phyloP scores from a whole-genome alignment of 306 rosid genomes.

The Vigna angularis region DNA sequence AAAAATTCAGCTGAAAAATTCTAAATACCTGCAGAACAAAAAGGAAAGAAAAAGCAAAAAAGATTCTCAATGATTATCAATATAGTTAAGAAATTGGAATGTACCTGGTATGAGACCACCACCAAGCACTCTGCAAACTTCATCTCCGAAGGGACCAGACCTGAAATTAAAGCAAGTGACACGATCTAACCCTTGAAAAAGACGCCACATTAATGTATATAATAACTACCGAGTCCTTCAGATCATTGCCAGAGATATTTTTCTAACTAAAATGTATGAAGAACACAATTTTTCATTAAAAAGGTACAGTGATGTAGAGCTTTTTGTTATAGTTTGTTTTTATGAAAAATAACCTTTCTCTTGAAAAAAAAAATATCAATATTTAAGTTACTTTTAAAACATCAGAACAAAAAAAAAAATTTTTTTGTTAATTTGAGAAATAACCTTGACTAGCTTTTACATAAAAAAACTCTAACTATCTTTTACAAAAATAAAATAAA shows the following conservation, averaged over 20 bases:
- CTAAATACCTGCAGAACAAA: slow-evolving; percentile 5
- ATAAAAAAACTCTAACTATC: too few species aligned
- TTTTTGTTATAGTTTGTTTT: too few species aligned
- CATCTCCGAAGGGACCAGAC: slow-evolving; percentile 75
- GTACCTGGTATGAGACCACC: slow-evolving; percentile 97
- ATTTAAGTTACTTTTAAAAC: too few species aligned
- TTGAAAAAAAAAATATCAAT: too few species aligned
- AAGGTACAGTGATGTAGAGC: too few species aligned
- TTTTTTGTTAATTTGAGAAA: too few species aligned
- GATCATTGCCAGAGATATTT: neutral
- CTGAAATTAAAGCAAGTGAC: slow-evolving; percentile 55
- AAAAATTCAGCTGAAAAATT: slow-evolving; percentile 13
- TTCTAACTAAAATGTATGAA: neutral
- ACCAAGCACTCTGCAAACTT: slow-evolving; percentile 89
- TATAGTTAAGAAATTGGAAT: slow-evolving; percentile 35
- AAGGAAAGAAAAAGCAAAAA: neutral
- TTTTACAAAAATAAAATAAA: too few species aligned
- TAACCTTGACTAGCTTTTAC: too few species aligned
- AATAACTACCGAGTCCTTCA: slow-evolving; percentile 4
- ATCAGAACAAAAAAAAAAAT: too few species aligned
- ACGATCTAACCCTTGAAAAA: slow-evolving; percentile 26
- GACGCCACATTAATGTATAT: slow-evolving; percentile 14
- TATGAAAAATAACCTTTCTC: too few species aligned
- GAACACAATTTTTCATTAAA: neutral
- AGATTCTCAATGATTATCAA: slow-evolving; percentile 19